Evolutionary conservation across 2,329 filamentous ascomycete genomes (phyloP), one percentile per base, ranked within the genome.

Genomic region (Cephalotrichum gorgonifer): DNA sequence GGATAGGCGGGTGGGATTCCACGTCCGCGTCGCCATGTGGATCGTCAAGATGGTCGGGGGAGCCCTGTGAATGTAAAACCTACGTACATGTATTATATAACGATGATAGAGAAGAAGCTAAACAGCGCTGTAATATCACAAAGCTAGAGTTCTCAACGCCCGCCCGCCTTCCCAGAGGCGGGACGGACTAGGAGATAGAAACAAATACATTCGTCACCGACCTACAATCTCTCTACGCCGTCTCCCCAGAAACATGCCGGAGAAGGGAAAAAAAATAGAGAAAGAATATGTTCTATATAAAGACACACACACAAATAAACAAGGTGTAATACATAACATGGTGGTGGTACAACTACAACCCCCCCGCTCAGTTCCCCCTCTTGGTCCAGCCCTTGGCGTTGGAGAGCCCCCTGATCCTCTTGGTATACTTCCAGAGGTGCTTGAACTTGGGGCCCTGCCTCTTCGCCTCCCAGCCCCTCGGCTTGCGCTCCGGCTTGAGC

Each of bases 1-100:
- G 6, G 93, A 98, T 62, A 76, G 93, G 52, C 81, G 88, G 51
- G 93, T 97, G 1, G 82, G 88, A 1, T 71, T 94, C 60, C 83
- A 88, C 63, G 93, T 98, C 35, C 73, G 88, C 51, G 66, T 95
- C 53, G 88, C 89, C 3, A 95, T 97, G 89, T 94, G 88, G 88
- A 85, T 95, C 66, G 90, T 96, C 5, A 79, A 81, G 57, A 71
- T 88, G 30, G 77, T 95, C 7, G 91, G 91, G 1, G 91, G 91
- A 14, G 89, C 89, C n/a, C 70, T 97, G 61, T 96, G 70, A 27
- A 22, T n/a, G n/a, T n/a, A n/a, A 17, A 20, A 39, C 35, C 11
- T 31, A 11, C n/a, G 7, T 39, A 22, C 33, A 7, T 43, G 41
- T 43, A 44, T 31, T 14, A 45, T 31, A 45, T 20, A 25, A 22